Conservation (phyloP, 1,284 basidiomycete genomes). For the Rhodotorula sp. region DNA sequence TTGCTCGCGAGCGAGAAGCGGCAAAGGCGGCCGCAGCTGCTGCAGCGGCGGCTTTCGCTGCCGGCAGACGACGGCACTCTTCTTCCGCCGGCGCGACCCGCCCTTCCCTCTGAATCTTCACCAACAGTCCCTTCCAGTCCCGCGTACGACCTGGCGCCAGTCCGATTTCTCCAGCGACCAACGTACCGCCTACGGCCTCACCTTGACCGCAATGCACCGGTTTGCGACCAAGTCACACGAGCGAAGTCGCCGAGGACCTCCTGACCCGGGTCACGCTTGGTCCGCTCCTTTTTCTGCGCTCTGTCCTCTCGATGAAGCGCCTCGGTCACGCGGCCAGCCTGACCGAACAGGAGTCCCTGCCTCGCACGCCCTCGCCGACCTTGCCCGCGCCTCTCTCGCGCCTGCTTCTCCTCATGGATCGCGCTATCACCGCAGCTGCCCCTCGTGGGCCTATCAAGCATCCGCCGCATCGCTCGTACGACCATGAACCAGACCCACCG, state of each 20-base stretch:
- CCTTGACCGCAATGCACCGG: too few relatives aligned
- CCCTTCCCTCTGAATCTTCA: too few relatives aligned
- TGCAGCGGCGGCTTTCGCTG: slow-evolving; percentile 9
- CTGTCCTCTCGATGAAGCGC: too few relatives aligned
- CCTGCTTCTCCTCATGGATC: slow-evolving; percentile 10
- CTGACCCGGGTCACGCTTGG: too few relatives aligned
- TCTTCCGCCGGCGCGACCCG: not conserved
- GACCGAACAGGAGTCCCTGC: not conserved
- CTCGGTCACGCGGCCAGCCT: too few relatives aligned
- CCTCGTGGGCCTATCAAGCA: not conserved
- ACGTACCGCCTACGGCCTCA: too few relatives aligned
- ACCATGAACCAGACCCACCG: not conserved
- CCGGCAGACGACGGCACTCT: not conserved
- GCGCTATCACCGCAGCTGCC: not conserved
- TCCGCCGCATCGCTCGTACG: not conserved
- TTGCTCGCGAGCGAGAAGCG: slow-evolving; percentile 20
- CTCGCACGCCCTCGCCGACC: not conserved
- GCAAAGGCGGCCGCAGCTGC: slow-evolving; percentile 2
- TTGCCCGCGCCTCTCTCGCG: not conserved
- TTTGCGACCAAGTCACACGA: too few relatives aligned
- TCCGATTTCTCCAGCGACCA: too few relatives aligned
- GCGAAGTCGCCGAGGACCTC: too few relatives aligned
- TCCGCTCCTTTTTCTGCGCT: too few relatives aligned
- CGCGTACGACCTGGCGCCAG: too few relatives aligned
- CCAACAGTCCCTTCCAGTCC: too few relatives aligned